These are phyloP conservation scores for Neonectria ditissima DNA, from an alignment of 2,329 filamentous ascomycete genomes.

Conservation along the genomic window DNA sequence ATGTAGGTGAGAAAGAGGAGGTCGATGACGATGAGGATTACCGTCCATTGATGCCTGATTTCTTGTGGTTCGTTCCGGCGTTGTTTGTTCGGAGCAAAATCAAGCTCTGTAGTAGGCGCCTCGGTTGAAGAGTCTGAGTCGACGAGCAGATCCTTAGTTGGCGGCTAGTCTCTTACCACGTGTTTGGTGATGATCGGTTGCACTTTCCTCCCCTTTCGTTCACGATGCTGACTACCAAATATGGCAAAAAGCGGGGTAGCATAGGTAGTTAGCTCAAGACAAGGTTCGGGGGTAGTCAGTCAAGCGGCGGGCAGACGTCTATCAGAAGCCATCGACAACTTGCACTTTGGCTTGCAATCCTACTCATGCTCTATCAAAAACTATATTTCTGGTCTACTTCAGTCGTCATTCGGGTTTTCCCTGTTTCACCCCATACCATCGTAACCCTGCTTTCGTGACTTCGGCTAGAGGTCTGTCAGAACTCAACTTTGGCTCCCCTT, in stretches of 20 bases:
- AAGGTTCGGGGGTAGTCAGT: neutral
- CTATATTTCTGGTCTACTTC: neutral
- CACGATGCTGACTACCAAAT: neutral
- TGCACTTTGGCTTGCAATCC: neutral
- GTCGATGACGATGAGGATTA: conserved; percentile 9
- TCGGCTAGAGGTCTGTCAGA: conserved; percentile 5
- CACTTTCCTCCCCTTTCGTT: neutral
- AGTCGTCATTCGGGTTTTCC: neutral
- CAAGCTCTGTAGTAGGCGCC: neutral
- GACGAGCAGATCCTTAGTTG: neutral
- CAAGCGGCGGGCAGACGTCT: neutral
- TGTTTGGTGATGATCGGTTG: neutral
- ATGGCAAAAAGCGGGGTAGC: conserved; percentile 2
- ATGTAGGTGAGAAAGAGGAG: conserved; percentile 8
- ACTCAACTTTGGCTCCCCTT: conserved; percentile 10
- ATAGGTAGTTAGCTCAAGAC: neutral
- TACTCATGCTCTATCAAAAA: neutral
- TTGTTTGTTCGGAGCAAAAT: conserved; percentile 1
- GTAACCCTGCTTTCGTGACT: neutral
- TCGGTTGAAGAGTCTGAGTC: neutral
- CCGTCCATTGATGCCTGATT: conserved; percentile 24
- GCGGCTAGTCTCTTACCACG: neutral
- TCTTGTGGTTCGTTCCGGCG: neutral
- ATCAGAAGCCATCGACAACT: neutral
- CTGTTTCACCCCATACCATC: neutral